Conservation (phyloP, 148 eudicot genomes). For the Camellia sinensis region DNA sequence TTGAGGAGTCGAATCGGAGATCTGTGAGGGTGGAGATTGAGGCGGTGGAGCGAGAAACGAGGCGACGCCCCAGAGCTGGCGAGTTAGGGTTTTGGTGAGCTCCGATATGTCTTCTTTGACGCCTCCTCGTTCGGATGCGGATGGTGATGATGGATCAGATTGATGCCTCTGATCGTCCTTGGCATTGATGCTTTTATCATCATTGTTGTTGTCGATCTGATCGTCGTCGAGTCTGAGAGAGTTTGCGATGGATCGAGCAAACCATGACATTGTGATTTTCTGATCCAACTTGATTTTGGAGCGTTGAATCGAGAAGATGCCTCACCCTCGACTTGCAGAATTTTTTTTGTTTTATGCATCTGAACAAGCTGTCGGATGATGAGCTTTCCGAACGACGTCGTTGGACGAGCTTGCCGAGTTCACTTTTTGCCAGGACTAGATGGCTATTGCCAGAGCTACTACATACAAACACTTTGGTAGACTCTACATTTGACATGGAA, state of each 20-base stretch:
- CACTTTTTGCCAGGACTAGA: too few species aligned
- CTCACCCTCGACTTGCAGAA: too few species aligned
- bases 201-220: slow-evolving; percentile 14
- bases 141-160: slow-evolving; percentile 12
- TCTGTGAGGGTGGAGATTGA: slow-evolving; percentile 5
- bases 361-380: too few species aligned
- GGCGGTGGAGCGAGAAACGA: slow-evolving; percentile 90
- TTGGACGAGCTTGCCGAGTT: too few species aligned
- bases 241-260: slow-evolving; percentile 67
- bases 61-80: slow-evolving; percentile 86
- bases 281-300: neutral
- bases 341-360: too few species aligned
- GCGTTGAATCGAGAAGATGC: neutral
- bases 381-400: too few species aligned
- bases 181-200: neutral
- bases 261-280: slow-evolving; percentile 65
- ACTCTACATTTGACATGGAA: too few species aligned
- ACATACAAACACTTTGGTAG: too few species aligned
- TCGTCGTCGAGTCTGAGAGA: slow-evolving; percentile 70
- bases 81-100: slow-evolving; percentile 70
- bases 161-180: neutral
- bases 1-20: slow-evolving; percentile 21
- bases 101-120: slow-evolving; percentile 91
- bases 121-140: slow-evolving; percentile 47
- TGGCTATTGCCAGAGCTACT: too few species aligned